Evolutionary conservation across 129 eudicot species (phyloP), one percentile per base, ranked within the genome.

Genomic region (Silybum marianum): DNA sequence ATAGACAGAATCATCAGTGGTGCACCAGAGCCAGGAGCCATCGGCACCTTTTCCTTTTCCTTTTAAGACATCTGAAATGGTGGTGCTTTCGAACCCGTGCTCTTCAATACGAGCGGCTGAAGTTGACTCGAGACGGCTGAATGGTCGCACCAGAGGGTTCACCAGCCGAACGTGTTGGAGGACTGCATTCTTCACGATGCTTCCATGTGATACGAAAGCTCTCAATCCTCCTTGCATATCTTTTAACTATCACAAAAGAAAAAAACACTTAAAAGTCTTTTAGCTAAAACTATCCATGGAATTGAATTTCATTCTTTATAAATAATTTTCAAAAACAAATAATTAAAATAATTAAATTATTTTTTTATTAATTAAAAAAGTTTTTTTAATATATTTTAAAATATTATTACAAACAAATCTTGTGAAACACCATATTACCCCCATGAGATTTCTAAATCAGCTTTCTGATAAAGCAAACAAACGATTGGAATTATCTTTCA

Each of bases 21-120:
- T 93, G 86, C 99, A 96, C 99, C 99, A 96, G 60, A 96, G 99
- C 99, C 99, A 96, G 44, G 99, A 96, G 10, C 99, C 99, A 85
- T 96, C 99, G 6, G 98, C 98, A 54, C 89, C 78, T 85, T 96
- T 91, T 28, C 99, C 99, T 78, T 96, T 96, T 70, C 79, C 90
- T 54, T 86, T 87, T 84, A 93, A 79, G 46, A 96, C 81, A 82
- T 96, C 99, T 2, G 98, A 84, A 76, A 96, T 96, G 0, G 87
- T 96, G 85, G 99, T 93, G 89, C 98, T 96, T 70, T 96, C 99
- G 48, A 96, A 96, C 39, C 99, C 99, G 30, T 91, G 97, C 78
- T 96, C 99, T 83, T 96, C 99, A 2, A 96, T 93, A 23, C 89
- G 91, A 51, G 98, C 98, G 73, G 97, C 81, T 8, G 92, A 84